Percentiles rank a stretch among this genome's conserved stretches.
Conservation (phyloP, 1,284 basidiomycete species). For the Irpex rosettiformis region DNA sequence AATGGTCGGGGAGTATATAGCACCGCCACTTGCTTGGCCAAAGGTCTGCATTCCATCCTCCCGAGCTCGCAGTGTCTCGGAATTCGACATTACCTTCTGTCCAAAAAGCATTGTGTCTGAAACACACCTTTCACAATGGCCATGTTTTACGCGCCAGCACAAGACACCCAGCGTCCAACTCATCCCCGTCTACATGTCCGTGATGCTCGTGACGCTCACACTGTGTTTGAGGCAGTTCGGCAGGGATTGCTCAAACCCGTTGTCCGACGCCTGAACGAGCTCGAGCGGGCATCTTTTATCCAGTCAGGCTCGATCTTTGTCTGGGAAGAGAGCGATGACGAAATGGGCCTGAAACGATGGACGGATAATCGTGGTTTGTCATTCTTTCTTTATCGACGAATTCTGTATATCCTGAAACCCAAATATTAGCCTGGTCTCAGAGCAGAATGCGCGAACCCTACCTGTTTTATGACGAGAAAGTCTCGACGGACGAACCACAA, state of each 20-base stretch:
- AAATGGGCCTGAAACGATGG: conserved; percentile 57
- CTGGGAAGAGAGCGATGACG: conserved; percentile 65
- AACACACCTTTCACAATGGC: neutral
- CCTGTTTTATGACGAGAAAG: conserved; percentile 63
- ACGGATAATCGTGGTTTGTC: conserved; percentile 38
- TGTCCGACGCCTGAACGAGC: conserved; percentile 52
- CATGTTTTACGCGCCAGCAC: conserved; percentile 37
- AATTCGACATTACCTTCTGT: neutral
- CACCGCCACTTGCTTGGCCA: neutral
- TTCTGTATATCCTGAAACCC: conserved; percentile 8
- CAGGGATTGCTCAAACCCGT: conserved; percentile 48
- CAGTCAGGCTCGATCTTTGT: conserved; percentile 61
- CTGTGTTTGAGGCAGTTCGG: conserved; percentile 56
- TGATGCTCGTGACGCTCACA: conserved; percentile 60
- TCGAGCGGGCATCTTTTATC: conserved; percentile 52
- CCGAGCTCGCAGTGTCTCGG: neutral
- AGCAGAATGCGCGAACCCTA: conserved; percentile 40
- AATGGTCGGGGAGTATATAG: conserved; percentile 11
- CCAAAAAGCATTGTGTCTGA: neutral
- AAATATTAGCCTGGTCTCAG: conserved; percentile 13
- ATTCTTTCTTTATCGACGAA: conserved; percentile 14
- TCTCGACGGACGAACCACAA: conserved; percentile 40
- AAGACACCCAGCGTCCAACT: conserved; percentile 53
- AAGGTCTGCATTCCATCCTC: neutral
- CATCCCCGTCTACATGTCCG: conserved; percentile 60